Conservation (phyloP, 2,329 filamentous ascomycete genomes). For the Zasmidium cellare region DNA sequence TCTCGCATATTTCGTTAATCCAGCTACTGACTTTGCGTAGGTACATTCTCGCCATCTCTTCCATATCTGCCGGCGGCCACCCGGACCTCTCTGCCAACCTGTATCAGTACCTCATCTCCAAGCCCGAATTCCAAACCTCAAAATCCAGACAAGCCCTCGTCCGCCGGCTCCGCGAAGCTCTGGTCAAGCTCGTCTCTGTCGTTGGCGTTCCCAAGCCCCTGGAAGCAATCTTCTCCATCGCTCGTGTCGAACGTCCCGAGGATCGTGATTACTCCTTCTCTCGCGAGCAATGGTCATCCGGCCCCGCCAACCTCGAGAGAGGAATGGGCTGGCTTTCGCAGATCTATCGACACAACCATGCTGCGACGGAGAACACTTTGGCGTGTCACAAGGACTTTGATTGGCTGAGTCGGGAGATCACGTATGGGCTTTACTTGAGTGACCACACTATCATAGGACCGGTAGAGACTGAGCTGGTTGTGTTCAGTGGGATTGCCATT, state of each 20-base stretch:
- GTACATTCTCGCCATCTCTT: constrained; percentile 35
- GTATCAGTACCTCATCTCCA: constrained; percentile 56
- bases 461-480: constrained; percentile 57
- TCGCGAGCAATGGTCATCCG: constrained; percentile 58
- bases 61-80: constrained; percentile 53
- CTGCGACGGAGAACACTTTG: constrained; percentile 40
- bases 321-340: constrained; percentile 58
- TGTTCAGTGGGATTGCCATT: constrained; percentile 57
- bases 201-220: constrained; percentile 65
- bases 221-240: constrained; percentile 60
- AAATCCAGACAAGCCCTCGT: constrained; percentile 49
- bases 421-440: constrained; percentile 59
- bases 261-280: constrained; percentile 56
- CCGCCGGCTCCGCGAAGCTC: constrained; percentile 56
- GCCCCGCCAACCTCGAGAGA: constrained; percentile 54
- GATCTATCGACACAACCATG: constrained; percentile 55
- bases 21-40: constrained; percentile 13
- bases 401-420: constrained; percentile 57
- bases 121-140: constrained; percentile 47
- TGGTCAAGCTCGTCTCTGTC: constrained; percentile 59
- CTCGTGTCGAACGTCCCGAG: constrained; percentile 52
- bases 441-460: constrained; percentile 56
- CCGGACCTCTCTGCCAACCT: constrained; percentile 55
- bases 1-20: constrained; percentile 30
- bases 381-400: constrained; percentile 50